Percentiles rank a stretch among this genome's conserved stretches.
Conservation (phyloP, 2,329 filamentous ascomycete species). For the Penicillium fuscoglaucum region DNA sequence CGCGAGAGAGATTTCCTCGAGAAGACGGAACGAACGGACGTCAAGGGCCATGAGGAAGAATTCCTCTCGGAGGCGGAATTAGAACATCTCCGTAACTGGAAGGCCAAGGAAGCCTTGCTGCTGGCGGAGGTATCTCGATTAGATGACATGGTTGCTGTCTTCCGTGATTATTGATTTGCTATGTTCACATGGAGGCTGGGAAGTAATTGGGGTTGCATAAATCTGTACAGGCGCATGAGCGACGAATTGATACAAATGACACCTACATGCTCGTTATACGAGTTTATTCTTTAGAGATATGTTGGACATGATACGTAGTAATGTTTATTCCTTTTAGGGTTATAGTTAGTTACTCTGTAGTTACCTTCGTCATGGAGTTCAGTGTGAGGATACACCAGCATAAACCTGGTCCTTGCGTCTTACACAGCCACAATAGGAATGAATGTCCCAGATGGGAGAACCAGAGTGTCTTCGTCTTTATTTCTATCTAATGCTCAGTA, state of each 20-base stretch:
- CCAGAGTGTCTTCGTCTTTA: not conserved
- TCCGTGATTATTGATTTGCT: conserved; percentile 69
- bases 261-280: not conserved
- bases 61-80: conserved; percentile 75
- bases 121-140: conserved; percentile 75
- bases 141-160: conserved; percentile 79
- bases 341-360: too few relatives aligned
- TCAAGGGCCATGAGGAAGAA: conserved; percentile 78
- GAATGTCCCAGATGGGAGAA: not conserved
- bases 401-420: not conserved
- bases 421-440: not conserved
- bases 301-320: not conserved
- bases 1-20: conserved; percentile 71
- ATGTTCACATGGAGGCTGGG: not conserved
- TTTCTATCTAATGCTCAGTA: not conserved
- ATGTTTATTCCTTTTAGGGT: not conserved
- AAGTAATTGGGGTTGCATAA: conserved; percentile 5
- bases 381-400: not conserved
- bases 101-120: conserved; percentile 66
- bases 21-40: conserved; percentile 81
- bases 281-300: not conserved
- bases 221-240: conserved; percentile 10
- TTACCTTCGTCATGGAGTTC: not conserved
- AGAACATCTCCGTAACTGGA: conserved; percentile 64
- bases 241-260: conserved; percentile 6